These are phyloP conservation scores for Fusarium sp. DNA, from an alignment of 2,329 filamentous ascomycete species.

Conservation along the genomic window DNA sequence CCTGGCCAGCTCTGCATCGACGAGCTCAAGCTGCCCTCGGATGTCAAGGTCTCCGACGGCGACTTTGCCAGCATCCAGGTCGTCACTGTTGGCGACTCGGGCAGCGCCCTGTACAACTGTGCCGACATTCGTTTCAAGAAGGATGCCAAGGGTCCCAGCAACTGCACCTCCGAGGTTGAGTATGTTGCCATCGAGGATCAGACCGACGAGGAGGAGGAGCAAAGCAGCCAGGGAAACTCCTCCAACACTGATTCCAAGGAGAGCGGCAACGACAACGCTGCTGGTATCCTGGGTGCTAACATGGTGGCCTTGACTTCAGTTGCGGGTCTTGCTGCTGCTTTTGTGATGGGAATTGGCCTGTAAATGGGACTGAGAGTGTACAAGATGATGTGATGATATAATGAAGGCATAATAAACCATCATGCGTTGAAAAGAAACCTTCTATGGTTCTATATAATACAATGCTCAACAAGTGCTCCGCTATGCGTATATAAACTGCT, in stretches of 20 bases:
- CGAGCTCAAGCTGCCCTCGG: conserved; percentile 63
- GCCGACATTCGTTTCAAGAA: conserved; percentile 78
- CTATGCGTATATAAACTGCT: background rate
- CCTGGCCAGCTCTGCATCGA: conserved; percentile 76
- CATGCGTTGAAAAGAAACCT: conserved; percentile 12
- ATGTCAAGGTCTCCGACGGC: conserved; percentile 67
- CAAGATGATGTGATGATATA: conserved; percentile 10
- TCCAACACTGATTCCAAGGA: conserved; percentile 30
- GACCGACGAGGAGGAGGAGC: conserved; percentile 31
- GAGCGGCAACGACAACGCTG: conserved; percentile 36
- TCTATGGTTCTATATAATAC: conserved; percentile 31
- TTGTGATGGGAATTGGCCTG: conserved; percentile 53
- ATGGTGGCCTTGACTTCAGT: conserved; percentile 49
- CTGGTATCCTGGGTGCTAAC: conserved; percentile 41
- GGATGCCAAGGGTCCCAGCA: conserved; percentile 58
- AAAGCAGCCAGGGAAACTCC: conserved; percentile 26
- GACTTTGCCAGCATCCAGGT: conserved; percentile 76
- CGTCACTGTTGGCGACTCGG: conserved; percentile 70
- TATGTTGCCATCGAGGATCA: conserved; percentile 51
- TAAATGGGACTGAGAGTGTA: conserved; percentile 36
- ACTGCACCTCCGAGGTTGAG: conserved; percentile 58
- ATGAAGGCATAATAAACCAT: conserved; percentile 14
- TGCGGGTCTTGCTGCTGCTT: conserved; percentile 53
- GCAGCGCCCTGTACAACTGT: conserved; percentile 78
- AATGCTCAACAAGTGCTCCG: conserved; percentile 13